A percentile compares a stretch with the other conserved stretches of the same genome.
Conservation (phyloP, 2,329 filamentous ascomycete species). For the Pseudopyricularia cyperi region DNA sequence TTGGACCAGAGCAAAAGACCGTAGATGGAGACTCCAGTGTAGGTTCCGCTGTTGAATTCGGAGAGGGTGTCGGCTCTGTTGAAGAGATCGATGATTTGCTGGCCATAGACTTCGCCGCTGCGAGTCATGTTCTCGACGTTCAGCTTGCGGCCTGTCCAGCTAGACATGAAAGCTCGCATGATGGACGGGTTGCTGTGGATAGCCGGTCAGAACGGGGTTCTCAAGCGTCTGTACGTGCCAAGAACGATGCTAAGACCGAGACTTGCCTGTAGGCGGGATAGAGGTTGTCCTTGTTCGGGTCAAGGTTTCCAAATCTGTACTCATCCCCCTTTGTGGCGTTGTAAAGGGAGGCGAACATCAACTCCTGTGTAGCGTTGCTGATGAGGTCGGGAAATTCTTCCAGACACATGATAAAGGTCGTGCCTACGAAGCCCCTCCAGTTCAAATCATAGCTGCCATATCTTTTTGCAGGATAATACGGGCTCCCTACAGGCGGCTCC, state of each 20-base stretch:
- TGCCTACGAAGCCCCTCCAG: constrained; percentile 51
- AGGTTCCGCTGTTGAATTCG: constrained; percentile 51
- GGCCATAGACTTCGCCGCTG: constrained; percentile 41
- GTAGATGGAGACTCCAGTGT: constrained; percentile 47
- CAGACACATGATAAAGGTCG: constrained; percentile 41
- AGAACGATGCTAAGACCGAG: not conserved
- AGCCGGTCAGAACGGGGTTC: not conserved
- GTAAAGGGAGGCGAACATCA: constrained; percentile 39
- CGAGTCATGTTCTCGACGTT: constrained; percentile 45
- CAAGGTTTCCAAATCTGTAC: constrained; percentile 47
- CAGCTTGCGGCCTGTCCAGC: constrained; percentile 42
- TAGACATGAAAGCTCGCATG: constrained; percentile 49
- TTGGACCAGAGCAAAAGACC: constrained; percentile 43
- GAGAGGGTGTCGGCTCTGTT: constrained; percentile 40
- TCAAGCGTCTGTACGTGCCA: too few relatives aligned
- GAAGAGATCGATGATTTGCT: constrained; percentile 43
- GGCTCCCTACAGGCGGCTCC: constrained; percentile 41
- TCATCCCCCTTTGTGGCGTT: constrained; percentile 45
- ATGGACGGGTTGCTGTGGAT: constrained; percentile 19
- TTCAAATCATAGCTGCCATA: constrained; percentile 51
- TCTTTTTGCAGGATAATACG: constrained; percentile 26
- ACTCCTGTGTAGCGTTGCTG: constrained; percentile 17
- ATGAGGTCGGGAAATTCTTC: constrained; percentile 43
- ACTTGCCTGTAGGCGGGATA: constrained; percentile 30
- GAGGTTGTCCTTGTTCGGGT: constrained; percentile 38